Evolutionary conservation across 2,329 filamentous ascomycete species (phyloP), one percentile per base, ranked within the genome.

Genomic region (Ophiostoma montium): DNA sequence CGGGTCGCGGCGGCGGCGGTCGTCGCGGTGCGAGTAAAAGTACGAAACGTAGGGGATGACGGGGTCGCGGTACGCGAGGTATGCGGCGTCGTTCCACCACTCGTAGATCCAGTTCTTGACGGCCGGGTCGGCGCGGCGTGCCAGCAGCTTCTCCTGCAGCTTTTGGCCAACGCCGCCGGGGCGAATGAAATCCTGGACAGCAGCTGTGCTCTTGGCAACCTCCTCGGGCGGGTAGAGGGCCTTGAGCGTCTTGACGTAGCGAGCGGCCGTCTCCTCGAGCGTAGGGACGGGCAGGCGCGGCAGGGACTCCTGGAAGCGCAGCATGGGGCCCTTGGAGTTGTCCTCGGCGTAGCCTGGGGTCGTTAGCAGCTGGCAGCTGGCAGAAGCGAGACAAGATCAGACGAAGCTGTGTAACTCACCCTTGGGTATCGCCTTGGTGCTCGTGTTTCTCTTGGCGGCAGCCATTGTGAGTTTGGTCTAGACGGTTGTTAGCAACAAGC

Each of bases 31-130:
- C 49, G 89, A 95, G 72, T 98, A 98, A 71, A 98, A 98, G 76
- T 98, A 98, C 67, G 87, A 95, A 61, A 98, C 92, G 63, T 96
- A 98, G 53, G 92, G 92, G 16, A 96, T 86, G 43, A 98, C 86
- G 11, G 92, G 92, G 65, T 96, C 92, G 57, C 90, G 84, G 71
- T 96, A 96, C 56, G 70, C 76, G 56, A 98, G 79, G 68, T 98
- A 98, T 51, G 92, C 92, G 5, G 81, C 79, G 48, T 95, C 80
- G 65, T 98, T 96, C 92, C 92, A 98, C 92, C 92, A 98, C 58
- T 98, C 90, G 58, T 84, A 81, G 50, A 98, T 74, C 92, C 92
- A 98, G 69, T 96, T 98, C 70, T 84, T 87, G 63, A 76, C 70
- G 54, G 84, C 82, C 46, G 89, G 82, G 57, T 94, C 79, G 57